These are phyloP conservation scores for Phaeodactylum tricornutum DNA, from an alignment of 108 stramenopile species.

Conservation along the genomic window DNA sequence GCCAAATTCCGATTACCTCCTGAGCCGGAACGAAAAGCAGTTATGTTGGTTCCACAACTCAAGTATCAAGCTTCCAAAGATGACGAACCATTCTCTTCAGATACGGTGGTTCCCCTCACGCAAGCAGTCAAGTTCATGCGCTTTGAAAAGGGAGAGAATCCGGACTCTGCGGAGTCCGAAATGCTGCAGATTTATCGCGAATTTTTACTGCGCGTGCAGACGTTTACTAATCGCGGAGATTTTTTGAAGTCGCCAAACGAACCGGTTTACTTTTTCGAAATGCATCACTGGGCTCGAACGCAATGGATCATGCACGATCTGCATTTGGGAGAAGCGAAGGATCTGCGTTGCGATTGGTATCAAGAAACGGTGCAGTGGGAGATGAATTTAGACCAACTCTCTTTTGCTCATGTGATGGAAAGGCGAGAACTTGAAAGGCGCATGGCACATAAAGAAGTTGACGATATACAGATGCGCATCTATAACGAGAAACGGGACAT, in stretches of 20 bases:
- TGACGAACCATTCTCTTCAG: too few relatives aligned
- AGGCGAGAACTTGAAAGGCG: constrained; percentile 49
- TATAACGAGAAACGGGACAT: constrained; percentile 21
- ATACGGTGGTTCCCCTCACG: too few relatives aligned
- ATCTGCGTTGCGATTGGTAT: constrained; percentile 79
- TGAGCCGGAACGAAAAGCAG: constrained; percentile 51
- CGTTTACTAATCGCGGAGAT: constrained; percentile 45
- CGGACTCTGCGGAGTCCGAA: constrained; percentile 20
- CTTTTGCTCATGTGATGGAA: constrained; percentile 71
- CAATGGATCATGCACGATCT: constrained; percentile 71
- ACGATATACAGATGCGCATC: constrained; percentile 25
- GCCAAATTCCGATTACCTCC: constrained; percentile 46
- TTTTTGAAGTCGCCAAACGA: constrained; percentile 34
- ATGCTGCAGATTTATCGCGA: constrained; percentile 41
- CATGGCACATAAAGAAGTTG: constrained; percentile 27
- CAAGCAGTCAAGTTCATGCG: too few relatives aligned
- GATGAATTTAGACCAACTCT: constrained; percentile 54
- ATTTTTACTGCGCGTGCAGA: constrained; percentile 51
- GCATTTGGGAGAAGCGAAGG: constrained; percentile 45
- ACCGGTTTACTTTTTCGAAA: constrained; percentile 37
- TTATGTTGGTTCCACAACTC: constrained; percentile 37
- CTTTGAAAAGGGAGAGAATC: constrained; percentile 38
- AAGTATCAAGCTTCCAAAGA: too few relatives aligned
- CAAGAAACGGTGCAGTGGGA: constrained; percentile 61
- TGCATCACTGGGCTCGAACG: constrained; percentile 61